Conservation (phyloP, 139 green algal species). For the Eudorina sp. region DNA sequence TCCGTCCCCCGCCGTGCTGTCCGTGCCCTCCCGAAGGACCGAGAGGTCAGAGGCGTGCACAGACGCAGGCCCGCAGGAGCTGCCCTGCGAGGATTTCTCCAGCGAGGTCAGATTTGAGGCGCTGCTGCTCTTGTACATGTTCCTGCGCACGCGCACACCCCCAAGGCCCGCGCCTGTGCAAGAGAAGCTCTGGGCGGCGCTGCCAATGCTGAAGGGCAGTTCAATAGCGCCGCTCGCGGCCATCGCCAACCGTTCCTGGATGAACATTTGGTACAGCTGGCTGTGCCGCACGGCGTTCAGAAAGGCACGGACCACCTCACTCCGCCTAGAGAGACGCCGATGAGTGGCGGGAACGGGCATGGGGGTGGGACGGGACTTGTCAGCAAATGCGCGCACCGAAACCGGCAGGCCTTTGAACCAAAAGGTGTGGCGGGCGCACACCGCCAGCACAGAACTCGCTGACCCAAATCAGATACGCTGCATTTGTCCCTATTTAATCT, state of each 20-base stretch:
- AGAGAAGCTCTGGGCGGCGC: not conserved
- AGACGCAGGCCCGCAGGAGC: not conserved
- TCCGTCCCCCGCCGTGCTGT: not conserved
- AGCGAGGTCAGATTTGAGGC: not conserved
- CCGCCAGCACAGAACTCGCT: no score
- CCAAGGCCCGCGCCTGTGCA: not conserved
- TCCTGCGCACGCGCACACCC: not conserved
- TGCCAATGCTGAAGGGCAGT: not conserved
- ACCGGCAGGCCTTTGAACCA: no score
- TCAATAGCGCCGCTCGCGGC: conserved; percentile 36
- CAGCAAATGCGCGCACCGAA: no score
- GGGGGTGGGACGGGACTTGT: not conserved
- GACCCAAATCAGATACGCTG: no score
- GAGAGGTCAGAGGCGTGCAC: not conserved
- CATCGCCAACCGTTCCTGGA: conserved; percentile 76
- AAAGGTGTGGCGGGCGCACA: no score
- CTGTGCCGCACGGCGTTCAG: conserved; percentile 75
- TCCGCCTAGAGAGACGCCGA: no score
- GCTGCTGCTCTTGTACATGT: conserved; percentile 16
- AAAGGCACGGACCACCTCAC: conserved; percentile 66
- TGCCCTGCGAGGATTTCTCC: not conserved
- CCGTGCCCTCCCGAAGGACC: not conserved
- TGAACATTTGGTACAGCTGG: conserved; percentile 86
- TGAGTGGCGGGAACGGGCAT: not conserved
- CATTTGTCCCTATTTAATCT: no score